Evolutionary conservation across 2,329 filamentous ascomycete species (phyloP).

Genomic region (Lachnellula hyalina): DNA sequence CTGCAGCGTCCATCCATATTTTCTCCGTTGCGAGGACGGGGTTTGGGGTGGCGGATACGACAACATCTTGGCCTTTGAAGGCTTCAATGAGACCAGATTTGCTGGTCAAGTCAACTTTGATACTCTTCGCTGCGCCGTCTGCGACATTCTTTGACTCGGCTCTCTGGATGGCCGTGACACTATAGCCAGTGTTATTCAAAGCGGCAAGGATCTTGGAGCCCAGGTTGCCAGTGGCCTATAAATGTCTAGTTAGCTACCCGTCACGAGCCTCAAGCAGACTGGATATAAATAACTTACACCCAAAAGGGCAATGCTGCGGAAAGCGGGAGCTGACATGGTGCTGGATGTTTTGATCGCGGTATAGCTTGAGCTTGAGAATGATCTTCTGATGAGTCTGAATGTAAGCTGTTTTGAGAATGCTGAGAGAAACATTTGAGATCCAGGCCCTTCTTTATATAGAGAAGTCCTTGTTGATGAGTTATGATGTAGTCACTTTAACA

Average conservation of each 20-base stretch:
- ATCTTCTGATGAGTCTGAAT: not conserved
- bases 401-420: not conserved
- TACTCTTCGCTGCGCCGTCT: constrained; percentile 1
- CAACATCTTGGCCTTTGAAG: constrained; percentile 14
- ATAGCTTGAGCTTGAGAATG: not conserved
- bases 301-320: constrained; percentile 11
- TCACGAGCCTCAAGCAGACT: not conserved
- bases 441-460: not conserved
- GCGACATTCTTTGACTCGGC: constrained; percentile 10
- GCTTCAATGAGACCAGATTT: constrained; percentile 6
- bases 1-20: constrained; percentile 48
- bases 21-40: constrained; percentile 11
- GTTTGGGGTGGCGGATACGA: constrained; percentile 10
- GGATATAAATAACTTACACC: constrained; percentile 4
- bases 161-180: constrained; percentile 13
- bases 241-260: not conserved
- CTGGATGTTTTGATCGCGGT: not conserved
- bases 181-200: constrained; percentile 14
- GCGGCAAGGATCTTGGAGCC: constrained; percentile 11
- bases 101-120: constrained; percentile 12
- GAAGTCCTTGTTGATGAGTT: too few species aligned
- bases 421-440: not conserved
- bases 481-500: too few species aligned
- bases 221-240: constrained; percentile 12
- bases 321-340: constrained; percentile 1